Percentiles rank a stretch among this genome's conserved stretches.
Conservation (phyloP, 768 basidiomycete genomes). For the Termitomyces sp. region DNA sequence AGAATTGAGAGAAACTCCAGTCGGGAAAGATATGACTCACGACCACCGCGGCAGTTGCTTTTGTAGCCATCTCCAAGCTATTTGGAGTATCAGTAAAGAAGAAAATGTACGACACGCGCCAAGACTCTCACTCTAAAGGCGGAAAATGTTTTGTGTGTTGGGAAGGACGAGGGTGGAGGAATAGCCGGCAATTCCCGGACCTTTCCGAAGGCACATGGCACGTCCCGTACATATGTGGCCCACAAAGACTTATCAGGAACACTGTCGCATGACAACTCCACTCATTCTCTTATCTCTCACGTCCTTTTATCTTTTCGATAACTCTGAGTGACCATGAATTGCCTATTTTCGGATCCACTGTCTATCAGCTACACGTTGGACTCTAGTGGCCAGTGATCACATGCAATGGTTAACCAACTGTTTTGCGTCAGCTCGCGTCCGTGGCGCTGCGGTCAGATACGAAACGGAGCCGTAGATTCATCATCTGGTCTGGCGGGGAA, state of each 20-base stretch:
- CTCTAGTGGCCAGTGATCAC: too few species aligned
- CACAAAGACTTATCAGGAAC: too few species aligned
- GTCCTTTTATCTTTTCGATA: neutral
- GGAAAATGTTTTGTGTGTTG: constrained; percentile 17
- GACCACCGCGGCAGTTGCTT: constrained; percentile 65
- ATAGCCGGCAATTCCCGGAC: constrained; percentile 32
- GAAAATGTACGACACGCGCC: constrained; percentile 8
- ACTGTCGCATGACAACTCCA: too few species aligned
- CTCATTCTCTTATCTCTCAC: neutral
- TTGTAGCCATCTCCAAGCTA: constrained; percentile 54
- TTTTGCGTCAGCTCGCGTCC: too few species aligned
- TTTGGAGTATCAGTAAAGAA: constrained; percentile 4
- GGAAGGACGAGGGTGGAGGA: constrained; percentile 18
- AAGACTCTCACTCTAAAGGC: constrained; percentile 14
- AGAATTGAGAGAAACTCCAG: constrained; percentile 1
- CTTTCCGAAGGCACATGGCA: constrained; percentile 20
- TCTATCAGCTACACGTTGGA: neutral
- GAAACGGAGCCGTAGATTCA: too few species aligned
- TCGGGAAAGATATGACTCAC: constrained; percentile 28
- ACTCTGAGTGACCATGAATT: neutral
- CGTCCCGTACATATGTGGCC: too few species aligned
- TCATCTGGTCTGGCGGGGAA: too few species aligned
- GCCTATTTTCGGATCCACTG: neutral
- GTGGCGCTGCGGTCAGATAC: too few species aligned
- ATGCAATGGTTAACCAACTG: too few species aligned